phyloP scores from a whole-genome alignment of 768 basidiomycete species.

The Lepiota brunneoincarnata region DNA sequence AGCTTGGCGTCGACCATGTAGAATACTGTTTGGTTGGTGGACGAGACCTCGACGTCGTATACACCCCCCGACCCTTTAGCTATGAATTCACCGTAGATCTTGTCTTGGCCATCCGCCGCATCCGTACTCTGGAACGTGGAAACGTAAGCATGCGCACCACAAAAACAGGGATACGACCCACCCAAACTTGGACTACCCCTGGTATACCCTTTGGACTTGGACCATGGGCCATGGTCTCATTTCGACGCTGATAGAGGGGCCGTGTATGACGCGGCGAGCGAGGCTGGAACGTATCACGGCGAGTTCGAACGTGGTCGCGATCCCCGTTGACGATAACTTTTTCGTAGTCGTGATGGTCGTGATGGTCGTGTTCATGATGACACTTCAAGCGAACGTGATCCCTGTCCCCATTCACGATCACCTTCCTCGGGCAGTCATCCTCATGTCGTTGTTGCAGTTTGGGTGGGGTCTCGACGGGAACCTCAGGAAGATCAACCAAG shows the following conservation, averaged over 20 bases:
- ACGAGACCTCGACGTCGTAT: background rate
- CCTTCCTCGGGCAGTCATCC: slow-evolving; percentile 5
- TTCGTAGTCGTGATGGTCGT: background rate
- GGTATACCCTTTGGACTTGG: background rate
- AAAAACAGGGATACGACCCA: background rate
- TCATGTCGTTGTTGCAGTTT: background rate
- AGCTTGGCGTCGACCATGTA: background rate
- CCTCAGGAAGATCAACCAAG: background rate
- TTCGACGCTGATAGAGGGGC: background rate
- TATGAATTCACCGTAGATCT: background rate
- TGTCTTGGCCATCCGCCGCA: background rate
- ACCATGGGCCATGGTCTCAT: background rate
- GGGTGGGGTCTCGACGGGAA: background rate
- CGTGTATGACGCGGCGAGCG: slow-evolving; percentile 6
- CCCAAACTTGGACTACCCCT: background rate
- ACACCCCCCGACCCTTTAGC: background rate
- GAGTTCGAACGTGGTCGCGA: background rate
- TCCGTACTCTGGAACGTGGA: background rate
- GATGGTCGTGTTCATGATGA: too few species aligned
- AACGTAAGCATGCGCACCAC: background rate
- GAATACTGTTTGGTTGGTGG: background rate
- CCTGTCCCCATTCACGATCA: background rate
- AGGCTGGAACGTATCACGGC: background rate
- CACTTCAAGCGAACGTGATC: background rate
- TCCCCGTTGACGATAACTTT: background rate